Base-by-base conservation (phyloP, 768 basidiomycete genomes). In the Psilocybe azurescens region DNA sequence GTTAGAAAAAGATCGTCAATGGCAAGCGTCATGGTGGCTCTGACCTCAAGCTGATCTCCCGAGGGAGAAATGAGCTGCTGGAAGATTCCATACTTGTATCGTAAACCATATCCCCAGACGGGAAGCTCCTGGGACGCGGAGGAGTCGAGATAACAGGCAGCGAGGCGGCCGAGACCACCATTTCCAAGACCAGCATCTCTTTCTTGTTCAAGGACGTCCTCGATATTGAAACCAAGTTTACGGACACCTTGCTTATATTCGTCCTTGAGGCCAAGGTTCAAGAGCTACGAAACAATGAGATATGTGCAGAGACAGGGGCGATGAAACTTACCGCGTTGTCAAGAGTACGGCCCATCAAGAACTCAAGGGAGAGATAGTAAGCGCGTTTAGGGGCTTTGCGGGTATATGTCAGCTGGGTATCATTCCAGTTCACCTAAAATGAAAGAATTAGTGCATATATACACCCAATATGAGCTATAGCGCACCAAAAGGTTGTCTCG, bases 71-170 rank as follows among this genome's bases (percentile, higher is more conserved):
- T 94, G 63, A 95, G 85, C 76, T 93, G 89, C 77, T 95, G 91
- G 86, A 99, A 99, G 79, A 99, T 97, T 58, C 95, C 95, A 69
- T 95, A 96, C 73, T 93, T 89, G 83, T 95, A 97, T 48, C 95
- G 80, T 60, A 97, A 76, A 47, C 95, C 95, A 69, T 98, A 98
- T 49, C 97, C 97, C 95, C 95, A 98, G 24, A 94, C 85, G 0
- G 97, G 97, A 3, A 98, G 83, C 74, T 96, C 90, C 70, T 94
- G 89, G 8, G 91, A 92, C 3, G 96, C 89, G 24, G 89, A 87
- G n/a, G 92, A 94, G 72, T 98, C 96, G 56, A 97, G 87, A 73
- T 98, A 99, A 78, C 97, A 99, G 0, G 97, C 97, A 0, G 97
- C 97, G 49, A 99, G 86, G 32, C 97, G 92, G 0, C 97, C 97